Percentiles rank a stretch among this genome's conserved stretches.
These are phyloP conservation scores for Planoprotostelium fungivorum DNA, from an alignment of 78 protist genomes.

Conservation along the genomic window DNA sequence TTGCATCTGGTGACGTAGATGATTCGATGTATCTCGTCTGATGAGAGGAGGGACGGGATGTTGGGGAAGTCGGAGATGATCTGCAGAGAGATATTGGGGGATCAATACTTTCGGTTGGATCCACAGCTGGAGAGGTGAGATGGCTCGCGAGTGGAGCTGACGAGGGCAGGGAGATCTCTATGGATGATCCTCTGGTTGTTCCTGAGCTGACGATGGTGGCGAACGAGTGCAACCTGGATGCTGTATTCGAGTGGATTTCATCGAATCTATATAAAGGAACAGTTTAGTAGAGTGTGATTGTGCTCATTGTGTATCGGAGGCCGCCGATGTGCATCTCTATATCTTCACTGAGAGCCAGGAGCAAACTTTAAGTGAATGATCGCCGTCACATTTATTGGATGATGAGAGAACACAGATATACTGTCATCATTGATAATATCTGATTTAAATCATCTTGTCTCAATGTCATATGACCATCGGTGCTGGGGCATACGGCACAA, in stretches of 20 bases:
- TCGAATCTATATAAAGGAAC: neutral
- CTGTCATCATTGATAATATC: too few relatives aligned
- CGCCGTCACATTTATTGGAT: too few relatives aligned
- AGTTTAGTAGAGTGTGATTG: too few relatives aligned
- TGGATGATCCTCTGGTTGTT: neutral
- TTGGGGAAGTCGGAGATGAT: neutral
- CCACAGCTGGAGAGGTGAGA: neutral
- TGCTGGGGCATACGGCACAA: too few relatives aligned
- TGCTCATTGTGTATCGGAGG: too few relatives aligned
- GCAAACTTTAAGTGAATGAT: too few relatives aligned
- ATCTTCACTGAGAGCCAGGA: too few relatives aligned
- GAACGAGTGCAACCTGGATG: neutral
- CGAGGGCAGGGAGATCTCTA: neutral
- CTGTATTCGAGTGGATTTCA: neutral
- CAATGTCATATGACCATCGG: too few relatives aligned
- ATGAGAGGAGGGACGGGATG: neutral
- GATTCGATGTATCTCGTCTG: neutral
- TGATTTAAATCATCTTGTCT: too few relatives aligned
- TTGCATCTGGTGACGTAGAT: neutral
- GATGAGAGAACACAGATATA: too few relatives aligned
- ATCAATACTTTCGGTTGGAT: neutral
- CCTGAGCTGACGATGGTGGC: neutral
- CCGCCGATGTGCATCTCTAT: too few relatives aligned
- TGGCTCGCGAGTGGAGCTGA: neutral
- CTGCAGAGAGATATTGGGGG: neutral